Evolutionary conservation across 306 rosid species (phyloP), one percentile per base, ranked within the genome.

Genomic region (Biancaea sappan): DNA sequence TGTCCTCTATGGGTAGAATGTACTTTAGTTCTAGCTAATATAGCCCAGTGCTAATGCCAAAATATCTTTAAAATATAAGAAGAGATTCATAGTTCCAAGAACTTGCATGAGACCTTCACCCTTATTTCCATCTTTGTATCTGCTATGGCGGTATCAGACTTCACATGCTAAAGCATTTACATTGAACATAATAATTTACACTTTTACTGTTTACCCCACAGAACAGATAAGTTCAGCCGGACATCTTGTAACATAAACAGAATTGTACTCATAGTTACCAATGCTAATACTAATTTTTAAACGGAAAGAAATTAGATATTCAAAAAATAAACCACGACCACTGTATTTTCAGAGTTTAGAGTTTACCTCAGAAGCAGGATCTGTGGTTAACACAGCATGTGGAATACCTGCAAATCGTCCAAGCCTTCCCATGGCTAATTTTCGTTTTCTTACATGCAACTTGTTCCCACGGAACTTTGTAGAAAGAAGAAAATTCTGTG

Each of bases 381-480:
- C 88, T 0, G 88, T 82, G 18, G 97, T 67, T 46, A 92, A 78
- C 46, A 77, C 95, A 66, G 96, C 95, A 54, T 81, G 89, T 16
- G 95, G 90, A 77, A 76, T 29, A 26, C 67, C 48, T 9, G 72
- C 50, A 26, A 37, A 38, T 5, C 72, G 56, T 19, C 70, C 56
- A 47, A 78, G 80, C 31, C 78, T 82, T 82, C 89, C 88, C 81
- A 84, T 83, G 40, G 84, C 82, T 50, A 82, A 71, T 68, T 65
- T 88, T 14, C 90, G 84, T 68, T 78, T 87, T 72, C 76, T 83
- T 24, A 83, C 38, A 12, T 61, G 80, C 81, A 94, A 79, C 21
- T 43, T 77, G 60, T 61, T 90, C 74, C 89, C 91, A 48, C 85
- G 81, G 61, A 88, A 87, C 44, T 94, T 84, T 28, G 88, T 83